Evolutionary conservation across 169 alveolate genomes (phyloP).

Genomic region (Plasmodium inui): DNA sequence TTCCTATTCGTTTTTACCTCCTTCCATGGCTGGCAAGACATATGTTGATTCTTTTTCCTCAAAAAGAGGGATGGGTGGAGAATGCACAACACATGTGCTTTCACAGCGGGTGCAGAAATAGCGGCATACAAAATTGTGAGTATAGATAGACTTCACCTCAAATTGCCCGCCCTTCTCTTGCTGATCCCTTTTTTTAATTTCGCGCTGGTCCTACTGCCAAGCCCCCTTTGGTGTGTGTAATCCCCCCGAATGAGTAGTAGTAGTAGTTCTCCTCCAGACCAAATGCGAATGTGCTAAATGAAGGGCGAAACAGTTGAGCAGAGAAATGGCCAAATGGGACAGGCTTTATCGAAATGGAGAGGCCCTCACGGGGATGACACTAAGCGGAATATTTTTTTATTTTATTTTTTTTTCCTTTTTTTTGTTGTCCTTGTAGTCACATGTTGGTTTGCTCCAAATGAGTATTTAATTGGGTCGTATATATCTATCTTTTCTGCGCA

Average conservation of each 20-base stretch:
- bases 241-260: neutral
- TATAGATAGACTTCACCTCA: neutral
- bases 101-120: neutral
- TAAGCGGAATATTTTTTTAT: neutral
- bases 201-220: neutral
- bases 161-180: neutral
- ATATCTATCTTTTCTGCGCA: neutral
- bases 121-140: neutral
- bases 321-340: neutral
- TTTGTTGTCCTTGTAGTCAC: neutral
- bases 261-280: neutral
- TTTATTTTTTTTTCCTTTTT: neutral
- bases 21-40: neutral
- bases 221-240: neutral
- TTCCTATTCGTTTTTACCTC: neutral
- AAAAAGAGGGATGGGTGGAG: neutral
- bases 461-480: neutral
- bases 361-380: neutral
- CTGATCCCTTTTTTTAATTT: neutral
- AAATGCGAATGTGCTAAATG: neutral
- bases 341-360: neutral
- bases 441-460: neutral
- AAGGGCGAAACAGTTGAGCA: neutral
- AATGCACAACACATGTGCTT: neutral
- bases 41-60: neutral